Percentiles rank a stretch among this genome's conserved stretches.
These are phyloP conservation scores for Trametes cinnabarina DNA, from an alignment of 768 basidiomycete species.

Conservation along the genomic window DNA sequence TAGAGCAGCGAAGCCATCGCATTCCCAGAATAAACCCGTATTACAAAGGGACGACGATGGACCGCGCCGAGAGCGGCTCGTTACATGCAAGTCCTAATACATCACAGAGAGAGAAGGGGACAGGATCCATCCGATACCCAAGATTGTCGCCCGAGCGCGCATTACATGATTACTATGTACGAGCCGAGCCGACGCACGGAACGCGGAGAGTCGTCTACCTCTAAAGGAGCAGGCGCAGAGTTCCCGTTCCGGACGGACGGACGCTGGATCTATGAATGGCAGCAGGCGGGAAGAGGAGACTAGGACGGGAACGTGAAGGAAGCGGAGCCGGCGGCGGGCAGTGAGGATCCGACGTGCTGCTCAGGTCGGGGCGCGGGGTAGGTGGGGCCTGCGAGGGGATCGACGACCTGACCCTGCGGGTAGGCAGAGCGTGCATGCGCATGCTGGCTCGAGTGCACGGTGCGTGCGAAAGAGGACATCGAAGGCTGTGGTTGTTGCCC, in stretches of 20 bases:
- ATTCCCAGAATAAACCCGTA: background rate
- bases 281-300: background rate
- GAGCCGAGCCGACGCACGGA: too few species aligned
- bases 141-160: background rate
- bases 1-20: too few species aligned
- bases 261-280: background rate
- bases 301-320: constrained; percentile 10
- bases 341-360: constrained; percentile 9
- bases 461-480: background rate
- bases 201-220: too few species aligned
- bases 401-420: background rate
- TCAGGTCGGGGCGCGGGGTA: constrained; percentile 3
- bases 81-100: too few species aligned
- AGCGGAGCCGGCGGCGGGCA: background rate
- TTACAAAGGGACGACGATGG: too few species aligned
- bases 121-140: constrained; percentile 9
- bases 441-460: background rate
- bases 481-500: background rate
- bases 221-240: too few species aligned
- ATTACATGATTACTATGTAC: background rate
- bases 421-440: background rate
- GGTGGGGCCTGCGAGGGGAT: constrained; percentile 4
- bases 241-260: too few species aligned
- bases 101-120: background rate
- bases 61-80: too few species aligned